Evolutionary conservation across 805 yeast species (phyloP).

Genomic region (Candida hispaniensis): DNA sequence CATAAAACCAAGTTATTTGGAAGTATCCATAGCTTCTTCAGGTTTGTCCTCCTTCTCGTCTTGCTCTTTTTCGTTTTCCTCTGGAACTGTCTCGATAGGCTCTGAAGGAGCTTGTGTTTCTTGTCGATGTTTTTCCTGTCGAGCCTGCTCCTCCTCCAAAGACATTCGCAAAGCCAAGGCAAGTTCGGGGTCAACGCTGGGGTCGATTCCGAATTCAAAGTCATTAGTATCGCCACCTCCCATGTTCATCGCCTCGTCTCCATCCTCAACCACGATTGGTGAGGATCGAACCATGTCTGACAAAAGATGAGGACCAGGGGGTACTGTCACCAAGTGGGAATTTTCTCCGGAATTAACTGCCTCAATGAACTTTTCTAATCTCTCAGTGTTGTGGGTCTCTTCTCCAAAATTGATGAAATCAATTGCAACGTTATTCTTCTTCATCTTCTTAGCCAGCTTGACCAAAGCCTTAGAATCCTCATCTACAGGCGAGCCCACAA

Average conservation of each 20-base stretch:
- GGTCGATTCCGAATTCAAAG: conserved; percentile 67
- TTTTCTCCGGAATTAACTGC: conserved; percentile 56
- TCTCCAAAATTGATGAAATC: conserved; percentile 92
- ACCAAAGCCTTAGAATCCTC: conserved; percentile 64
- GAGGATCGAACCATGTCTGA: conserved; percentile 74
- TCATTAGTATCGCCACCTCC: conserved; percentile 32
- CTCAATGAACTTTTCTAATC: conserved; percentile 67
- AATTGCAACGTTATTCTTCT: conserved; percentile 82
- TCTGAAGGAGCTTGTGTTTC: conserved; percentile 34
- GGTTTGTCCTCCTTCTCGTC: conserved; percentile 13
- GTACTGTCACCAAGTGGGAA: conserved; percentile 66
- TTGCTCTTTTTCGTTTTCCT: conserved; percentile 35
- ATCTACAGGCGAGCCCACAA: conserved; percentile 76
- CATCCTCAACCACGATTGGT: conserved; percentile 59
- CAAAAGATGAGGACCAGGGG: conserved; percentile 78
- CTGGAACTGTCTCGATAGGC: conserved; percentile 90
- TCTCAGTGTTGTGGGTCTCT: conserved; percentile 60
- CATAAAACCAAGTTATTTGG: conserved; percentile 3
- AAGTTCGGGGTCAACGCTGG: conserved; percentile 90
- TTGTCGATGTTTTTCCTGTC: conserved; percentile 57
- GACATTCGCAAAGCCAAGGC: conserved; percentile 93
- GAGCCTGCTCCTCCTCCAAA: conserved; percentile 83
- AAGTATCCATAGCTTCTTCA: conserved; percentile 21
- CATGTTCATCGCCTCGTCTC: conserved; percentile 36
- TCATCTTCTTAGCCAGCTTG: conserved; percentile 80